Evolutionary conservation across 2,329 filamentous ascomycete species (phyloP).

Genomic region (Myrmaecium sp.): DNA sequence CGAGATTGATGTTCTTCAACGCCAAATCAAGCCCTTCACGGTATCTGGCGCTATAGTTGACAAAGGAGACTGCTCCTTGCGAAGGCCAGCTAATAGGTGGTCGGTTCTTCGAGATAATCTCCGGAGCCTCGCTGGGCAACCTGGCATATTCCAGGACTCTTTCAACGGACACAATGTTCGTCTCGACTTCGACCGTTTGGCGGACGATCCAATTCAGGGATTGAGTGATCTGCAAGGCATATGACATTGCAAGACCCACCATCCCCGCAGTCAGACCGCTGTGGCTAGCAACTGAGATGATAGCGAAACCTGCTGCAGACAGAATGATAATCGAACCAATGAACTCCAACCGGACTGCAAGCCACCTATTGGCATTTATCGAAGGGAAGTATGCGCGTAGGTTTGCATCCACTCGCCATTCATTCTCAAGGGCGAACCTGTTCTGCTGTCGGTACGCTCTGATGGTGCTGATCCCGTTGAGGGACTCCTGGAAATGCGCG

Average conservation of each 20-base stretch:
- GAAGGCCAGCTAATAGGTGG: conserved; percentile 86
- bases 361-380: conserved; percentile 78
- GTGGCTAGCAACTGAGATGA: conserved; percentile 59
- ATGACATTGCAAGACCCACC: conserved; percentile 91
- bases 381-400: conserved; percentile 89
- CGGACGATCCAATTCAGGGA: conserved; percentile 98
- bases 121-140: conserved; percentile 82
- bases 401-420: conserved; percentile 94
- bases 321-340: conserved; percentile 91
- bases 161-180: conserved; percentile 98
- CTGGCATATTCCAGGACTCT: conserved; percentile 89
- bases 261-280: conserved; percentile 50
- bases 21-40: conserved; percentile 79
- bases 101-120: conserved; percentile 75
- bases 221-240: conserved; percentile 90
- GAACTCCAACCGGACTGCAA: conserved; percentile 87
- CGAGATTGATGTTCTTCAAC: conserved; percentile 77
- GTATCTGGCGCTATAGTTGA: conserved; percentile 89
- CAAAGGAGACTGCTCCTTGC: conserved; percentile 73
- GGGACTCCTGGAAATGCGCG: conserved; percentile 93
- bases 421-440: conserved; percentile 81
- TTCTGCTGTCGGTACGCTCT: conserved; percentile 81
- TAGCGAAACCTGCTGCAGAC: conserved; percentile 63
- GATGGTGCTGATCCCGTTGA: conserved; percentile 88
- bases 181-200: conserved; percentile 98